Evolutionary conservation across 768 basidiomycete species (phyloP).

Genomic region (Lanmaoa pseudosensibilis): DNA sequence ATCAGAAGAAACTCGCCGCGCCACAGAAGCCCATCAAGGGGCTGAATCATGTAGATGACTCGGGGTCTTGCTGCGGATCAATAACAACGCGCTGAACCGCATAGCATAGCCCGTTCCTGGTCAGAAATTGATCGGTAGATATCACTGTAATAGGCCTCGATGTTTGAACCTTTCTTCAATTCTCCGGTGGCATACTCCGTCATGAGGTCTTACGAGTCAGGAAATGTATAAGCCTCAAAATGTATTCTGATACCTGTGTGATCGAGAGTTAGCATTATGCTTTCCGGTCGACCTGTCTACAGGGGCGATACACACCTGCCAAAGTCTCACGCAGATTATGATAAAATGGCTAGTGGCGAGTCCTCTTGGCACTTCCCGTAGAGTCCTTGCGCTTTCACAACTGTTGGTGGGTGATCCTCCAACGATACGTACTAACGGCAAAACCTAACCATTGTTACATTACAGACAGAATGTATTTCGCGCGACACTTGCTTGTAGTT

Average conservation of each 20-base stretch:
- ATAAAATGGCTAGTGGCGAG: not conserved
- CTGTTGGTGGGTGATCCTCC: not conserved
- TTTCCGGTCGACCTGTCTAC: too few relatives aligned
- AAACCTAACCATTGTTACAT: not conserved
- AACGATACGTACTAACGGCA: not conserved
- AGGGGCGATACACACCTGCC: too few relatives aligned
- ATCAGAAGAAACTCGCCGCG: not conserved
- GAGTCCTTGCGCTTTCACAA: not conserved
- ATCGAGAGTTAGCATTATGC: not conserved
- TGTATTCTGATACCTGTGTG: not conserved
- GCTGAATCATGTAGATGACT: too few relatives aligned
- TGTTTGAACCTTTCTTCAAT: too few relatives aligned
- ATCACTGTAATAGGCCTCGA: too few relatives aligned
- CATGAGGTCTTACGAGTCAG: too few relatives aligned
- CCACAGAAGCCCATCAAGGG: too few relatives aligned
- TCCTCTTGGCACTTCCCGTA: not conserved
- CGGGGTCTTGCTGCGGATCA: too few relatives aligned
- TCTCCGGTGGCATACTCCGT: too few relatives aligned
- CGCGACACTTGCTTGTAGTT: not conserved
- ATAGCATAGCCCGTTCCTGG: too few relatives aligned
- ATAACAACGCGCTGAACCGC: too few relatives aligned
- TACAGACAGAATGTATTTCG: not conserved
- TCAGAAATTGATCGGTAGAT: too few relatives aligned
- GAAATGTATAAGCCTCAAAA: not conserved
- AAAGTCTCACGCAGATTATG: not conserved